Conservation (phyloP, 2,329 filamentous ascomycete genomes). For the Aspergillus terreus region DNA sequence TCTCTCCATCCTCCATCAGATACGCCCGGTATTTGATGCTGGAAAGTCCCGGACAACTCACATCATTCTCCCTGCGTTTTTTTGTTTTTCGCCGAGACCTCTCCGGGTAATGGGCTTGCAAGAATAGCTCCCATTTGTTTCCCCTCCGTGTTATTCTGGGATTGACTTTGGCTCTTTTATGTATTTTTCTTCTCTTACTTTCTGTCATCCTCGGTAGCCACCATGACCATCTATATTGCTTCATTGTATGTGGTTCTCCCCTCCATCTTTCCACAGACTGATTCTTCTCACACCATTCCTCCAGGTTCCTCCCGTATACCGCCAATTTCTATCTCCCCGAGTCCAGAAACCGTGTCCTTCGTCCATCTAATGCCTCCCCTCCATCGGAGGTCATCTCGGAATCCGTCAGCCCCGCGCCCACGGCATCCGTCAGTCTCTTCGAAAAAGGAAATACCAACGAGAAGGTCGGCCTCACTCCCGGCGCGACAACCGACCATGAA, state of each 20-base stretch:
- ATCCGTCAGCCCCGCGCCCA: constrained; percentile 22
- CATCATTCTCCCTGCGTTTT: neutral
- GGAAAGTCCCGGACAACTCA: too few species aligned
- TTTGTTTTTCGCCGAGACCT: too few species aligned
- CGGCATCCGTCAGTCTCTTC: constrained; percentile 32
- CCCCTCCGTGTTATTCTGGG: constrained; percentile 6
- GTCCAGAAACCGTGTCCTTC: constrained; percentile 38
- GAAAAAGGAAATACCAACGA: constrained; percentile 23
- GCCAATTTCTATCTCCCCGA: constrained; percentile 72
- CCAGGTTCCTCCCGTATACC: constrained; percentile 86
- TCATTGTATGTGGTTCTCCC: constrained; percentile 48
- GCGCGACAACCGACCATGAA: constrained; percentile 41
- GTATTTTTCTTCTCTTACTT: constrained; percentile 5
- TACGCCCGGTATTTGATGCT: too few species aligned
- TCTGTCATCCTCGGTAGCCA: constrained; percentile 14
- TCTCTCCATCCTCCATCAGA: too few species aligned
- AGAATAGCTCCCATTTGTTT: neutral
- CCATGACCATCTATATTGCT: constrained; percentile 59
- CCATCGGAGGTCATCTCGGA: constrained; percentile 21
- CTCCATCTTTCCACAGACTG: neutral
- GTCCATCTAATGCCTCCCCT: constrained; percentile 31
- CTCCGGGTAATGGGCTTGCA: too few species aligned
- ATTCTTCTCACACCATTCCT: neutral
- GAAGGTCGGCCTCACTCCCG: constrained; percentile 33
- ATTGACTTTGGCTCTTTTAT: neutral